phyloP scores from a whole-genome alignment of 495 filamentous ascomycete species.

The Trichoderma parareesei region DNA sequence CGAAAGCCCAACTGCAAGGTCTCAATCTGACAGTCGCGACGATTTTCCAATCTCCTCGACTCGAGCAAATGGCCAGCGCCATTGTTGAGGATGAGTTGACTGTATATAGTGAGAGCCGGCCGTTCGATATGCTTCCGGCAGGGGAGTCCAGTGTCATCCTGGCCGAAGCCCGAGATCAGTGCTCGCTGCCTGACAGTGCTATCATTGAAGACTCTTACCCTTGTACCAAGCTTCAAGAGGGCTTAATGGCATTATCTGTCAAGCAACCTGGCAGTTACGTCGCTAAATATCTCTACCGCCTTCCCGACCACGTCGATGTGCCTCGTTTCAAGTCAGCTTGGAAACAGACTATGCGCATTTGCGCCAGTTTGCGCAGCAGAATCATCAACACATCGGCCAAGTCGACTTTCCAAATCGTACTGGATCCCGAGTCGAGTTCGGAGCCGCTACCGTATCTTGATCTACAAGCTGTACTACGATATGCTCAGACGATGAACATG shows the following conservation, averaged over 20 bases:
- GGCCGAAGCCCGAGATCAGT: too few species aligned
- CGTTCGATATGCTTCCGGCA: neutral
- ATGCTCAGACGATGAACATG: neutral
- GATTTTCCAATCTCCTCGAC: constrained; percentile 39
- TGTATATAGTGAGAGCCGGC: too few species aligned
- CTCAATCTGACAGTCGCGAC: neutral
- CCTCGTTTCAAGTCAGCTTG: neutral
- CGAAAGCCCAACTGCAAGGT: neutral
- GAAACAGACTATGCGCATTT: neutral
- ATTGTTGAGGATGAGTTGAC: too few species aligned
- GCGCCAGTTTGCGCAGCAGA: constrained; percentile 5
- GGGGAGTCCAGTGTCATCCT: neutral
- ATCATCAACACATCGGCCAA: neutral
- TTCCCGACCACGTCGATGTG: neutral
- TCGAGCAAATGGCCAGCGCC: neutral
- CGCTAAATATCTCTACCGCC: neutral
- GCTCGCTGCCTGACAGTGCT: neutral
- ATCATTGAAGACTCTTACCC: constrained; percentile 18
- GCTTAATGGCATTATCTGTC: constrained; percentile 14
- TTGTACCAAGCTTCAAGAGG: constrained; percentile 50
- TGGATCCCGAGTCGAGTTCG: constrained; percentile 6
- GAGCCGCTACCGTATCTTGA: neutral
- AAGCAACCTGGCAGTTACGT: constrained; percentile 1
- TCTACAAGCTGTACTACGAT: neutral
- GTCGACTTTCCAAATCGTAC: constrained; percentile 3